Percentiles rank a stretch among this genome's conserved stretches.
Evolutionary conservation across 306 rosid genomes (phyloP).

Genomic region (Aeschynomene evenia): DNA sequence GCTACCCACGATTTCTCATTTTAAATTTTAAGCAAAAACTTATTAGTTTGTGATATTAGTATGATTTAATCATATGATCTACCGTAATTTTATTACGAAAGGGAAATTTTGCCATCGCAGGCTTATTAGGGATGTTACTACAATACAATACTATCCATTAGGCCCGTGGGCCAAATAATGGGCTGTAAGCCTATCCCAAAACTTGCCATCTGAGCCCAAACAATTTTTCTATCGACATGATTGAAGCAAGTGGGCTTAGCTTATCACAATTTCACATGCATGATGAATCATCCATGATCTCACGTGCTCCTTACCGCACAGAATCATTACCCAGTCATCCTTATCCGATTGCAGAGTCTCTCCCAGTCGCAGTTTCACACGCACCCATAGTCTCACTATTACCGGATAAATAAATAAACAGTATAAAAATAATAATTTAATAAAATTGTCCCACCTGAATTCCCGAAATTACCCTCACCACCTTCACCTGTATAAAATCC

Average conservation of each 20-base stretch:
- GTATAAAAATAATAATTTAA: no score
- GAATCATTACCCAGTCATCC: not conserved
- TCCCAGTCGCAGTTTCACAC: constrained; percentile 27
- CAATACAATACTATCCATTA: no score
- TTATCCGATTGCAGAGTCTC: constrained; percentile 30
- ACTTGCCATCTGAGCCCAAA: not conserved
- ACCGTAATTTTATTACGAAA: no score
- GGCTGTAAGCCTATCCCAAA: no score
- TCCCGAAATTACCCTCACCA: constrained; percentile 30
- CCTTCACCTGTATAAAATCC: not conserved
- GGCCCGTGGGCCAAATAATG: not conserved
- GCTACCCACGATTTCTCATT: no score
- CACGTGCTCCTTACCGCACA: constrained; percentile 14
- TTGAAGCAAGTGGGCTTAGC: not conserved
- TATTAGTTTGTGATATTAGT: no score
- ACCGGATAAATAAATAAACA: not conserved
- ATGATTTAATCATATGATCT: no score
- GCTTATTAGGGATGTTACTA: no score
- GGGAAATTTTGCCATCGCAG: no score
- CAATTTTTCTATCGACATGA: not conserved
- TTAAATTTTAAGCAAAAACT: no score
- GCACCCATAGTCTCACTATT: not conserved
- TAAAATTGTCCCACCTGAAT: not conserved
- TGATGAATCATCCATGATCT: no score
- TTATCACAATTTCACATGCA: not conserved